Conservation (phyloP, 1,284 basidiomycete genomes). For the Cutaneotrichosporon cutaneum region DNA sequence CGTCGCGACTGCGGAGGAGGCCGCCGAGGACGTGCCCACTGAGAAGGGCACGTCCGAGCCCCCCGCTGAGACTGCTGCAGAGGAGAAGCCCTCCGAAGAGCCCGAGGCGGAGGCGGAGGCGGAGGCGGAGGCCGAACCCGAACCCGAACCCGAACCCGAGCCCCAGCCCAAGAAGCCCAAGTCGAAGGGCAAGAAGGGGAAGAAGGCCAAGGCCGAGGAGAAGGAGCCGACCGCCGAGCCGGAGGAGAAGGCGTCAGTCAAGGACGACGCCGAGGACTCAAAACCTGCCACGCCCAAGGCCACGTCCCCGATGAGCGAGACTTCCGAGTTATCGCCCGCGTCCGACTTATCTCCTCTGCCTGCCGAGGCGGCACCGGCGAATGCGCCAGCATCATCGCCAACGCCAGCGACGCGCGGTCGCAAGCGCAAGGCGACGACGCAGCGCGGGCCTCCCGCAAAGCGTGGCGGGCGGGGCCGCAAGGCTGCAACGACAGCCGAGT, state of each 20-base stretch:
- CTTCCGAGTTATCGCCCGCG: slow-evolving; percentile 8
- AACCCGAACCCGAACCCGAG: background rate
- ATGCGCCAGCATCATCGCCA: slow-evolving; percentile 12
- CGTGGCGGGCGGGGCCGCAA: slow-evolving; percentile 5
- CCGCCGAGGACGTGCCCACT: slow-evolving; percentile 8
- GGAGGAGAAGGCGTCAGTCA: background rate
- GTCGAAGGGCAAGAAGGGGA: background rate
- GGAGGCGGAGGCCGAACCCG: background rate
- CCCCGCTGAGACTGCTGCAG: slow-evolving; percentile 21
- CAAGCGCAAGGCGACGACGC: slow-evolving; percentile 10
- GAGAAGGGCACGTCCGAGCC: slow-evolving; percentile 3
- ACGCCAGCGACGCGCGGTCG: slow-evolving; percentile 14
- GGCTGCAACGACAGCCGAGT: slow-evolving; percentile 1
- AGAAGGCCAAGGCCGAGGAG: slow-evolving; percentile 7
- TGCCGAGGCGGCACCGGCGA: slow-evolving; percentile 10
- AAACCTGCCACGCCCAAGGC: slow-evolving; percentile 5
- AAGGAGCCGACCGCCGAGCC: background rate
- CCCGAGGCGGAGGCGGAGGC: background rate
- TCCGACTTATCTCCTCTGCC: slow-evolving; percentile 18
- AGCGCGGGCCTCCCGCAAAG: slow-evolving; percentile 6
- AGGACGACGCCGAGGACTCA: background rate
- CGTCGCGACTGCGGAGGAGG: slow-evolving; percentile 2
- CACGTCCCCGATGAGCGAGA: background rate
- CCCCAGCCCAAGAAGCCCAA: background rate
- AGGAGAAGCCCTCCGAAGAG: background rate